phyloP scores from a whole-genome alignment of 495 filamentous ascomycete species.

The Penicillium macrosclerotiorum region DNA sequence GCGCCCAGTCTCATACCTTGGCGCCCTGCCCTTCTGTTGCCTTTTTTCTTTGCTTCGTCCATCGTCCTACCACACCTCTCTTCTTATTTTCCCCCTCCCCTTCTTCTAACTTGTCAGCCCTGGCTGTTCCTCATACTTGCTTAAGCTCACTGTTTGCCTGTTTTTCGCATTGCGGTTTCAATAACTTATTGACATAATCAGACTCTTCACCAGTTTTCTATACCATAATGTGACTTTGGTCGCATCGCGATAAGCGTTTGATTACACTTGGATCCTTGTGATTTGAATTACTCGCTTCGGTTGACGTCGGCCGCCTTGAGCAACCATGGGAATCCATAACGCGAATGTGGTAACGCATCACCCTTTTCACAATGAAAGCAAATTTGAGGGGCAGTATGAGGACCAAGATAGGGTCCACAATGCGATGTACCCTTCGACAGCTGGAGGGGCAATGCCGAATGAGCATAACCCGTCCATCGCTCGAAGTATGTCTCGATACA shows the following conservation, averaged over 20 bases:
- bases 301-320: too few species aligned
- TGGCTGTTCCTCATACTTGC: too few species aligned
- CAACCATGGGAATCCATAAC: too few species aligned
- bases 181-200: not conserved
- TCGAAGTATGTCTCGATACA: constrained; percentile 60
- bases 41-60: too few species aligned
- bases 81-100: constrained; percentile 5
- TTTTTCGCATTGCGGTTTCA: not conserved
- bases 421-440: not conserved
- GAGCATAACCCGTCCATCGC: constrained; percentile 38
- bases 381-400: not conserved
- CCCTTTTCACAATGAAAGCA: constrained; percentile 23
- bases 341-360: too few species aligned
- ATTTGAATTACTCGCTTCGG: not conserved
- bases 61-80: not conserved
- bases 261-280: not conserved
- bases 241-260: constrained; percentile 1
- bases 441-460: not conserved
- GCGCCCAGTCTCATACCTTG: constrained; percentile 13
- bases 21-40: too few species aligned
- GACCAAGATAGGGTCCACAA: not conserved
- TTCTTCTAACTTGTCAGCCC: too few species aligned
- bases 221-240: constrained; percentile 2
- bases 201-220: not conserved
- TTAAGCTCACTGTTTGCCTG: too few species aligned